These are phyloP conservation scores for Fereydounia khargensis DNA, from an alignment of 1,284 basidiomycete species.

Conservation along the genomic window DNA sequence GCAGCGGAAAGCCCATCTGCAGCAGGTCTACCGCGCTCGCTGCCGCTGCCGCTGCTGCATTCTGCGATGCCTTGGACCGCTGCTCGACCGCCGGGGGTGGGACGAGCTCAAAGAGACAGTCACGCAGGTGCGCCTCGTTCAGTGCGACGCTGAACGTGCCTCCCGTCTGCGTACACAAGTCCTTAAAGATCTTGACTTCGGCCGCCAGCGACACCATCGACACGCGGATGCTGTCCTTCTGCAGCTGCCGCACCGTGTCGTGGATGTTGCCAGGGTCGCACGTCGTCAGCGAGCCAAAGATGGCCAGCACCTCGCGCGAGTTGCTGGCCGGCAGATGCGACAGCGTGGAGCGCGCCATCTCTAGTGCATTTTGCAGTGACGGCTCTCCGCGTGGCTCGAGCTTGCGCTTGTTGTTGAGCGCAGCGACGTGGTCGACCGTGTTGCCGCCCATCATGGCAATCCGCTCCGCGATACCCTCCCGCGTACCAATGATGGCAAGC, in stretches of 20 bases:
- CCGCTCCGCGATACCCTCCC: constrained; percentile 52
- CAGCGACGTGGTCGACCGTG: constrained; percentile 84
- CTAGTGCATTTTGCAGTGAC: constrained; percentile 90
- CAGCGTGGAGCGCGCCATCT: constrained; percentile 67
- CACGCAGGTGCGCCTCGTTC: constrained; percentile 94
- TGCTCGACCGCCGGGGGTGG: constrained; percentile 65
- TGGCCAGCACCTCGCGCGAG: constrained; percentile 86
- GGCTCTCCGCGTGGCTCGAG: constrained; percentile 89
- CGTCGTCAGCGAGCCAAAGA: constrained; percentile 92
- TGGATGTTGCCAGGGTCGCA: constrained; percentile 97
- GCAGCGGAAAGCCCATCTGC: constrained; percentile 88
- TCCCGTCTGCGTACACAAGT: constrained; percentile 62
- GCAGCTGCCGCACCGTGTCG: constrained; percentile 78
- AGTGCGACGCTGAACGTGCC: constrained; percentile 73
- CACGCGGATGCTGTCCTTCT: constrained; percentile 76
- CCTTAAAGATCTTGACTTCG: constrained; percentile 94
- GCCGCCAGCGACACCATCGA: constrained; percentile 85
- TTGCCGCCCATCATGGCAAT: constrained; percentile 73
- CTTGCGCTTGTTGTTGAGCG: constrained; percentile 79
- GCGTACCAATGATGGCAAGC: constrained; percentile 52
- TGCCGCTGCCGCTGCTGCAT: constrained; percentile 7
- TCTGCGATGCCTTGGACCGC: background rate
- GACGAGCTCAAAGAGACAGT: constrained; percentile 90
- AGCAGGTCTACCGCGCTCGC: constrained; percentile 67
- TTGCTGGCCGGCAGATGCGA: constrained; percentile 87